These are phyloP conservation scores for Otatea glauca DNA, from an alignment of 176 grass and related monocot species.

Conservation along the genomic window DNA sequence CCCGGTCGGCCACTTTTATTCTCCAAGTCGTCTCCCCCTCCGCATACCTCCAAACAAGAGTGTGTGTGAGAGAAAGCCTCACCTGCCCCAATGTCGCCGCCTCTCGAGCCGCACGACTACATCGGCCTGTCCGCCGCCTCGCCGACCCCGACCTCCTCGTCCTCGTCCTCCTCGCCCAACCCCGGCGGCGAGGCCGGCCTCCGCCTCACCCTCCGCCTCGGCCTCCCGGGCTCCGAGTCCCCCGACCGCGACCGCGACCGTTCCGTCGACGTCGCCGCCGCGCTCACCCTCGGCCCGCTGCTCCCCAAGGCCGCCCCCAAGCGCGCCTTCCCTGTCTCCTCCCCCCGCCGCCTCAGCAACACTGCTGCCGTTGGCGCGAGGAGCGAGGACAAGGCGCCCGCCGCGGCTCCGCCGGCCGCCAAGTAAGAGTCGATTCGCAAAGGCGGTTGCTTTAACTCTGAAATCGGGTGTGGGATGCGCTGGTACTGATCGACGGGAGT, in stretches of 20 bases:
- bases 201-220: slow-evolving; percentile 59
- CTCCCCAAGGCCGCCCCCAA: slow-evolving; percentile 45
- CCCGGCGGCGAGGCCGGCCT: slow-evolving; percentile 25
- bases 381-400: slow-evolving; percentile 14
- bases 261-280: slow-evolving; percentile 26
- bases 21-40: slow-evolving; percentile 29
- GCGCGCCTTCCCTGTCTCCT: slow-evolving; percentile 56
- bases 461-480: background rate
- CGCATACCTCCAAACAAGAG: slow-evolving; percentile 28
- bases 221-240: slow-evolving; percentile 60
- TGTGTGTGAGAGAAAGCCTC: background rate
- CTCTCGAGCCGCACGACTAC: slow-evolving; percentile 60
- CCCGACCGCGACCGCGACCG: slow-evolving; percentile 49
- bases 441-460: background rate
- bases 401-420: slow-evolving; percentile 44
- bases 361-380: background rate
- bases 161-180: slow-evolving; percentile 42
- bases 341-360: background rate
- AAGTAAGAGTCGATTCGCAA: slow-evolving; percentile 45
- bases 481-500: background rate
- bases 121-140: slow-evolving; percentile 55
- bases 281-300: slow-evolving; percentile 44
- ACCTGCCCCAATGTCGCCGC: slow-evolving; percentile 49
- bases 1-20: slow-evolving; percentile 60
- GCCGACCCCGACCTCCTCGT: slow-evolving; percentile 44